Conservation (phyloP, 768 basidiomycete species). For the Amanita pallidorosea region DNA sequence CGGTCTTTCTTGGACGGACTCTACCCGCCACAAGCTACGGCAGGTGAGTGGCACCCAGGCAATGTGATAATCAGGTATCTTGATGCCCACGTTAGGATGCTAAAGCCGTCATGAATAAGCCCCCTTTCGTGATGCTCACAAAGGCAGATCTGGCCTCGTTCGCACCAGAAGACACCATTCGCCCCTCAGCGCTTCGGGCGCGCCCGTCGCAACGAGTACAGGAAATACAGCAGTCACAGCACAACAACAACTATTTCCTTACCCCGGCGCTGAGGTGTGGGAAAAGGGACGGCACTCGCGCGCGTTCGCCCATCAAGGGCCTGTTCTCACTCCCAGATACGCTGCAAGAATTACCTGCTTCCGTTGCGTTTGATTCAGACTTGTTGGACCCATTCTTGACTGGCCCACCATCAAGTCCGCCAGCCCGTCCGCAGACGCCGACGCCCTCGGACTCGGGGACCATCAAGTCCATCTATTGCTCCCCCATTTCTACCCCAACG, state of each 20-base stretch:
- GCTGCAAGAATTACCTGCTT: not conserved
- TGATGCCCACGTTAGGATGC: not conserved
- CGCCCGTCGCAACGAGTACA: not conserved
- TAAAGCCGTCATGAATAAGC: not conserved
- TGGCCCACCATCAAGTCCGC: not conserved
- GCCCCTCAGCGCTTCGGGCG: constrained; percentile 15
- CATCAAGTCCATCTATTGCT: constrained; percentile 1
- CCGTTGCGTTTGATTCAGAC: not conserved
- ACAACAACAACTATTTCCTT: constrained; percentile 4
- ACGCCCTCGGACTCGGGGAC: not conserved
- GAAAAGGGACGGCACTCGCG: constrained; percentile 14
- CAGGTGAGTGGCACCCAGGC: constrained; percentile 12
- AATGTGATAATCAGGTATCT: not conserved
- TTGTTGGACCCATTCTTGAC: not conserved
- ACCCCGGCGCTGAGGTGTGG: not conserved
- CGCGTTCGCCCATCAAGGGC: constrained; percentile 20
- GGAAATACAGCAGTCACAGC: not conserved
- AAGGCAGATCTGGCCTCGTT: constrained; percentile 24
- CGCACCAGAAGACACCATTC: constrained; percentile 28
- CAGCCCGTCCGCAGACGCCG: no score
- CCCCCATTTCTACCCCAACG: not conserved
- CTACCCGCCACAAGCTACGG: constrained; percentile 18
- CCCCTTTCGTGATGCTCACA: constrained; percentile 22
- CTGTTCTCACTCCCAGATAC: constrained; percentile 11
- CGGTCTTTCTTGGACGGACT: constrained; percentile 39